A percentile compares a stretch with the other conserved stretches of the same genome.
These are phyloP conservation scores for Hermanozyma aechmeae DNA, from an alignment of 805 yeast genomes.

Conservation along the genomic window DNA sequence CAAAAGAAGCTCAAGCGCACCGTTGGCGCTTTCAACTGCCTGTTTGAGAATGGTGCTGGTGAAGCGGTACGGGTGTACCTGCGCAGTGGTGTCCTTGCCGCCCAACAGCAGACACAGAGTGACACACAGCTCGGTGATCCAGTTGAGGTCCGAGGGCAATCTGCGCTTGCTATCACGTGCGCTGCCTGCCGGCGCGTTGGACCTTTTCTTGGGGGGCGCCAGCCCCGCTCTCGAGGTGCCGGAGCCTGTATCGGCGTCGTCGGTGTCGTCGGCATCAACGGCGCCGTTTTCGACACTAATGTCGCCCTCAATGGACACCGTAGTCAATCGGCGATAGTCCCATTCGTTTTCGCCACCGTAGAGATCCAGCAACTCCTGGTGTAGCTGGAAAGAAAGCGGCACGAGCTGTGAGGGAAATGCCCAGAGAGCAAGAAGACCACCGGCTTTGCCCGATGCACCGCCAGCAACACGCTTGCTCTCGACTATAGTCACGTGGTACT, in stretches of 20 bases:
- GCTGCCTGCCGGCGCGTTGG: constrained; percentile 20
- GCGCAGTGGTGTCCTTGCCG: constrained; percentile 83
- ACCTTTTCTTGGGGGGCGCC: constrained; percentile 30
- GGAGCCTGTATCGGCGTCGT: constrained; percentile 12
- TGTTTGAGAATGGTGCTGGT: constrained; percentile 75
- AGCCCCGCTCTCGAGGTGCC: constrained; percentile 1
- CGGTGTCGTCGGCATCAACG: constrained; percentile 14
- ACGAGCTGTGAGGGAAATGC: constrained; percentile 95
- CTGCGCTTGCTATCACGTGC: constrained; percentile 6
- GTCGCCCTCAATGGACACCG: constrained; percentile 83
- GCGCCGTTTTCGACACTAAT: constrained; percentile 26
- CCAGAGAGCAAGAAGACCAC: constrained; percentile 90
- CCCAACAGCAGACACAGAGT: constrained; percentile 75
- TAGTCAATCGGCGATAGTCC: constrained; percentile 87
- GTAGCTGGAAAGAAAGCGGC: constrained; percentile 77
- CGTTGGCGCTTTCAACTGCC: constrained; percentile 59
- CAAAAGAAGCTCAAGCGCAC: constrained; percentile 72
- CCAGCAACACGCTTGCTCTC: constrained; percentile 93
- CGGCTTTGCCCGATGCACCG: constrained; percentile 97
- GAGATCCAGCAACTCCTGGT: constrained; percentile 69
- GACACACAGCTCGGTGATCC: constrained; percentile 64
- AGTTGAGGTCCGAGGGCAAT: constrained; percentile 58
- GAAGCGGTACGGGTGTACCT: constrained; percentile 91
- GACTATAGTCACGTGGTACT: constrained; percentile 72
- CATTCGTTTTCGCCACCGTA: constrained; percentile 80